phyloP scores from a whole-genome alignment of 169 alveolate species.

The Plasmodium adleri region DNA sequence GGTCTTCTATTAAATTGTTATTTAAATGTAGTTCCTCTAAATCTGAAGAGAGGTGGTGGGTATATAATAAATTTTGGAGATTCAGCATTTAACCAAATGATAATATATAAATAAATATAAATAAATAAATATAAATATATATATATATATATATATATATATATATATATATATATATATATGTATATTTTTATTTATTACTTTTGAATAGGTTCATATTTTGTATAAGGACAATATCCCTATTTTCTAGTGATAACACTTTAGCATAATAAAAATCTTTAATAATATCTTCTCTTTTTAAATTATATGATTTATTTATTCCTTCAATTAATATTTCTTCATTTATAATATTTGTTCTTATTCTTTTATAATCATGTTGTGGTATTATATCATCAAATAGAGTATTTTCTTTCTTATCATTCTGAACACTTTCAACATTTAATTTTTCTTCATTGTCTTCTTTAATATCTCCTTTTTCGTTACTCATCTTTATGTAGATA shows the following conservation, averaged over 20 bases:
- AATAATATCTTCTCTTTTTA: slow-evolving; percentile 9
- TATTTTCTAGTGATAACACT: slow-evolving; percentile 41
- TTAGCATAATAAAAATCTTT: slow-evolving; percentile 28
- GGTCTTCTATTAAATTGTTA: slow-evolving; percentile 62
- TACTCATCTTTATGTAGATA: not conserved
- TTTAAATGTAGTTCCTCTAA: slow-evolving; percentile 53
- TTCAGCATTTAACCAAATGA: not conserved
- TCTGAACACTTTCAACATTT: not conserved
- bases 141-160: not conserved
- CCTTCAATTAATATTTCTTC: slow-evolving; percentile 53
- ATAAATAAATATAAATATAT: not conserved
- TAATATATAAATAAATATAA: not conserved
- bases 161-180: not conserved
- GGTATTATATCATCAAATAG: slow-evolving; percentile 43
- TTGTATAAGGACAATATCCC: slow-evolving; percentile 39
- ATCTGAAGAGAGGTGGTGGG: not conserved
- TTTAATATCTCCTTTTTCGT: slow-evolving; percentile 6
- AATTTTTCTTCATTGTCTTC: not conserved
- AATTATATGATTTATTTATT: slow-evolving; percentile 6
- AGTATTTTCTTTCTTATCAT: slow-evolving; percentile 20
- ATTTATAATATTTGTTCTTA: slow-evolving; percentile 56
- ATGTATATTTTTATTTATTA: not conserved
- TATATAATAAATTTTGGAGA: no score
- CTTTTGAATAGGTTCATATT: slow-evolving; percentile 61
- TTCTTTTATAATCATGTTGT: slow-evolving; percentile 36